phyloP scores from a whole-genome alignment of 495 filamentous ascomycete genomes.

The Pyrenopolyporus hunteri region DNA sequence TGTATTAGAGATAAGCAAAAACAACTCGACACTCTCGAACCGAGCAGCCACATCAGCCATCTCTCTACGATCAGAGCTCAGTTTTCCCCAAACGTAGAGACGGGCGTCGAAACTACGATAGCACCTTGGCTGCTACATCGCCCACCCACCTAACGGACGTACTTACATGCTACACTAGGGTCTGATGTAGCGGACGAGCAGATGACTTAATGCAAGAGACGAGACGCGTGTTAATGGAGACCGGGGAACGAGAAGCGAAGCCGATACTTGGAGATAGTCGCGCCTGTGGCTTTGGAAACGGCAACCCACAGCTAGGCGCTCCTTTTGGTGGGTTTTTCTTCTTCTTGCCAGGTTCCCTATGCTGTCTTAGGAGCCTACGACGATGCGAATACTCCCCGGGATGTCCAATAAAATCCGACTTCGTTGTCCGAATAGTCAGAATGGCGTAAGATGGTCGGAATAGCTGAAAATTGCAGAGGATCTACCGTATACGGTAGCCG shows the following conservation, averaged over 20 bases:
- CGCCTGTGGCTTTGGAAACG: not conserved
- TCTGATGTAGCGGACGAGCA: too few species aligned
- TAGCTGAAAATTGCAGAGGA: not conserved
- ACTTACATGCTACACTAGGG: too few species aligned
- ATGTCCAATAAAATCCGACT: too few species aligned
- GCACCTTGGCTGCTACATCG: too few species aligned
- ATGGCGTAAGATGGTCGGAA: slow-evolving; percentile 1
- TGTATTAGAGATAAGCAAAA: slow-evolving; percentile 1
- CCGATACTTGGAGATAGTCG: not conserved
- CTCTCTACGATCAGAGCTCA: too few species aligned
- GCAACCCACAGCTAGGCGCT: slow-evolving; percentile 9
- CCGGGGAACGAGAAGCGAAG: not conserved
- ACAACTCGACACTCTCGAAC: slow-evolving; percentile 6
- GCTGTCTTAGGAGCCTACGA: not conserved
- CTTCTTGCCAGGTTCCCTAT: slow-evolving; percentile 1
- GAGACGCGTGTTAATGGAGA: too few species aligned
- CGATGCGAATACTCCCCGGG: slow-evolving; percentile 6
- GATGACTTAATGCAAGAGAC: too few species aligned
- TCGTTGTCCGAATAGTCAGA: too few species aligned
- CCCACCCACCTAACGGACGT: too few species aligned
- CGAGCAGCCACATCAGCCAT: slow-evolving; percentile 16
- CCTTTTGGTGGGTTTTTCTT: slow-evolving; percentile 8
- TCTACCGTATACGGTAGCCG: slow-evolving; percentile 5
- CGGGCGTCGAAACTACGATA: too few species aligned
- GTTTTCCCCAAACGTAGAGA: too few species aligned